Evolutionary conservation across 768 basidiomycete species (phyloP).

Genomic region (Suillus subaureus): DNA sequence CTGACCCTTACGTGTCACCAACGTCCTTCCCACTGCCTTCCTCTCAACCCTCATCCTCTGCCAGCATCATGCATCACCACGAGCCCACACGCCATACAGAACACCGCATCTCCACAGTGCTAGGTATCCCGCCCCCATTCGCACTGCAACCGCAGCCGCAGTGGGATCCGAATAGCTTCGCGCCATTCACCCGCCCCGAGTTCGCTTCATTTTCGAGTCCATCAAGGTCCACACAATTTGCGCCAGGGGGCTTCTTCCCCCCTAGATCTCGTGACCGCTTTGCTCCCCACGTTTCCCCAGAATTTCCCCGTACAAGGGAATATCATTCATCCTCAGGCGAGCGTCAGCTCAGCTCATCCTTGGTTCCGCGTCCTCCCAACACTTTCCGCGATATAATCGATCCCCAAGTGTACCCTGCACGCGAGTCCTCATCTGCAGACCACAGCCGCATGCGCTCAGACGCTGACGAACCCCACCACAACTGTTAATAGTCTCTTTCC

Average conservation of each 20-base stretch:
- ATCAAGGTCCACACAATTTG: constrained; percentile 39
- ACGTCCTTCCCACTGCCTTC: constrained; percentile 35
- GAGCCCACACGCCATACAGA: constrained; percentile 25
- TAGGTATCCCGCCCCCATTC: constrained; percentile 54
- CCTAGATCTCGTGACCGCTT: constrained; percentile 19
- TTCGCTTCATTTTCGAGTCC: constrained; percentile 36
- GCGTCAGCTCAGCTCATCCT: constrained; percentile 9
- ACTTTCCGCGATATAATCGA: constrained; percentile 14
- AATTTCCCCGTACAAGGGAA: constrained; percentile 16
- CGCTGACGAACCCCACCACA: constrained; percentile 14
- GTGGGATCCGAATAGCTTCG: constrained; percentile 54
- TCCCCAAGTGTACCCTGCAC: constrained; percentile 19
- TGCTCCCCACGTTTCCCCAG: constrained; percentile 13
- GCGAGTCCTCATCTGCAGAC: constrained; percentile 18
- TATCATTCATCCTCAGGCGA: constrained; percentile 19
- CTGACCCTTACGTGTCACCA: constrained; percentile 24
- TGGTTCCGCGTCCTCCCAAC: constrained; percentile 16
- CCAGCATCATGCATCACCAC: constrained; percentile 19
- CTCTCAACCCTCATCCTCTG: constrained; percentile 12
- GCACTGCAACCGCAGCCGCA: constrained; percentile 68
- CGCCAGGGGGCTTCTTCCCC: constrained; percentile 25
- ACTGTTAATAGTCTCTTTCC: constrained; percentile 23
- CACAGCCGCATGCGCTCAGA: constrained; percentile 22
- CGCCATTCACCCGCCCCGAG: constrained; percentile 39
- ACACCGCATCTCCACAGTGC: constrained; percentile 12